Evolutionary conservation across 2,329 filamentous ascomycete species (phyloP), one percentile per base, ranked within the genome.

Genomic region (Neopestalotiopsis clavispora): DNA sequence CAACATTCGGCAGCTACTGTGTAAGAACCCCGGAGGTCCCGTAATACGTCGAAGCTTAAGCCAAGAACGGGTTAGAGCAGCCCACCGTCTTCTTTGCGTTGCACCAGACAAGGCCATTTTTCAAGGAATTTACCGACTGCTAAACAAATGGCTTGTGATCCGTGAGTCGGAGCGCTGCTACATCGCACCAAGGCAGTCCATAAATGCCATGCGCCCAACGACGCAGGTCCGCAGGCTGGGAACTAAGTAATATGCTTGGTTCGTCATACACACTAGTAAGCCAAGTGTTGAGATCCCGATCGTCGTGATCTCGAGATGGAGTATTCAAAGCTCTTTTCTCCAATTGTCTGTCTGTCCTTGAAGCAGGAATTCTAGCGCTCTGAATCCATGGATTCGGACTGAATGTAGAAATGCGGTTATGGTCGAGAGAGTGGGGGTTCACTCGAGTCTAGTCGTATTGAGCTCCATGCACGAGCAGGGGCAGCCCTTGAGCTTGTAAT

Each of bases 401-500:
- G 28, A 17, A 57, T 23, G n/a, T 60, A 28, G 65, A 57, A 32
- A 23, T 60, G 32, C 56, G 34, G 52, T 67, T 59, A 56, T 52
- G 52, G 32, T 52, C 40, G 65, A 45, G 30, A 42, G 56, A 67
- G 65, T 67, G 65, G 65, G 65, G 65, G 65, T 67, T 38, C 30
- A 60, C 14, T 60, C 56, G 14, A 49, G 23, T 38, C 20, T 10
- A 40, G 28, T 56, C 49, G 42, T 66, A 45, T 57, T 56, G 30
- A 58, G 30, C 32, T 38, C 64, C 64, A 66, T 66, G 64, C 64
- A 57, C 42, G 23, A 38, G 30, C 65, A 58, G 40, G 14, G 42
- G 30, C 28, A 32, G 23, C 40, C 63, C 49, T 40, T 56, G 63
- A 17, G 20, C 13, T 20, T 52, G 52, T n/a, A 52, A 67, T 67